Conservation (phyloP, 2,329 filamentous ascomycete genomes). For the Penicillium olsonii region DNA sequence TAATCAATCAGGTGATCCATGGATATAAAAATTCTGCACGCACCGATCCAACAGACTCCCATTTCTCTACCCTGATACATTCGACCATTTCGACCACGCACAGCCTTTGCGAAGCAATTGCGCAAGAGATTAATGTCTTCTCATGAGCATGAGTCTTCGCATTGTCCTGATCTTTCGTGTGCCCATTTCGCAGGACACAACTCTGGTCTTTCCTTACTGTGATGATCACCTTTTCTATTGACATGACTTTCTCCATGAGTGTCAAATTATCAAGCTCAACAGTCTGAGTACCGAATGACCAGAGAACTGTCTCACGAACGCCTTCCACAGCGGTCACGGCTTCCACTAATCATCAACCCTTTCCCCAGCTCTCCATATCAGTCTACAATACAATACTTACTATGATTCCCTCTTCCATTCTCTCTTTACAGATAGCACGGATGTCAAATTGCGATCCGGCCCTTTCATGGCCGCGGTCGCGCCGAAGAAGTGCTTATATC, state of each 20-base stretch:
- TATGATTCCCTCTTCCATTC: background rate
- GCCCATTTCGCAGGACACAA: background rate
- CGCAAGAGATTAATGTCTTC: constrained; percentile 13
- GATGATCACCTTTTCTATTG: constrained; percentile 28
- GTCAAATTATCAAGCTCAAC: constrained; percentile 35
- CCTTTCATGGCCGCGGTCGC: constrained; percentile 83
- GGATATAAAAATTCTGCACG: constrained; percentile 10
- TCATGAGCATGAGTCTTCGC: background rate
- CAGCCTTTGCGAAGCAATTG: background rate
- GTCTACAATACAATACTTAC: constrained; percentile 8
- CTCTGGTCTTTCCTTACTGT: constrained; percentile 20
- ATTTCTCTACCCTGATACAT: background rate
- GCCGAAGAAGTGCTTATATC: constrained; percentile 99
- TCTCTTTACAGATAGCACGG: constrained; percentile 63
- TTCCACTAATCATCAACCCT: background rate
- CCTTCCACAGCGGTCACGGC: background rate
- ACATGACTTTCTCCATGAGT: constrained; percentile 28
- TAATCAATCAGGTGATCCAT: constrained; percentile 1
- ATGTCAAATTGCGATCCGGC: constrained; percentile 99
- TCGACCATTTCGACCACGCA: background rate
- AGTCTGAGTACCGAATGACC: constrained; percentile 29
- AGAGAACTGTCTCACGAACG: constrained; percentile 2
- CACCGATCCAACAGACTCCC: background rate
- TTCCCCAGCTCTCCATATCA: background rate
- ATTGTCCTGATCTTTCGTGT: background rate